A percentile compares a stretch with the other conserved stretches of the same genome.
Evolutionary conservation across 2,329 filamentous ascomycete genomes (phyloP).

Genomic region (Paecilomyces variotii): DNA sequence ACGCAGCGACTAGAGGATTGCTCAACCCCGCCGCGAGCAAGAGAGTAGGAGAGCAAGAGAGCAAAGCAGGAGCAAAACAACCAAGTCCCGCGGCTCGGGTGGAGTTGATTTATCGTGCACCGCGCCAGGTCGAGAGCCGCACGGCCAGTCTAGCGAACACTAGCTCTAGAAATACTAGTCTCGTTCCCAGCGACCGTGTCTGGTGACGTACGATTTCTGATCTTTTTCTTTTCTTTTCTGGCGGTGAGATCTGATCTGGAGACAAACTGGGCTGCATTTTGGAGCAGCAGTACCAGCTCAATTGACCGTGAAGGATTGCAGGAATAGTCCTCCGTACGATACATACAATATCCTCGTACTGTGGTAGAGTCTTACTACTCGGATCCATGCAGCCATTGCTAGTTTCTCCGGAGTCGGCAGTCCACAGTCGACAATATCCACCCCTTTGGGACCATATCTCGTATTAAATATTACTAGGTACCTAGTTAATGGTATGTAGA

Average conservation of each 20-base stretch:
- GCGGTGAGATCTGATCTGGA: not conserved
- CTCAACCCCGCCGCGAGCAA: not conserved
- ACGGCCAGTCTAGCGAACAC: not conserved
- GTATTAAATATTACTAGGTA: too few relatives aligned
- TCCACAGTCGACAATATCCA: too few relatives aligned
- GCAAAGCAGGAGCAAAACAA: not conserved
- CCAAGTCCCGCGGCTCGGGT: not conserved
- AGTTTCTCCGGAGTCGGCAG: not conserved
- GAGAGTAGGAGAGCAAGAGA: too few relatives aligned
- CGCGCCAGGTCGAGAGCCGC: constrained; percentile 1
- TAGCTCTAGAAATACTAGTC: not conserved
- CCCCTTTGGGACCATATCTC: too few relatives aligned
- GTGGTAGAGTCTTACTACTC: not conserved
- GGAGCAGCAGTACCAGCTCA: not conserved
- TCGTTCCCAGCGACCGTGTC: not conserved
- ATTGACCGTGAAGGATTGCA: too few relatives aligned
- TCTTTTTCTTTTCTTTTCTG: not conserved
- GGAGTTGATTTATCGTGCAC: constrained; percentile 11
- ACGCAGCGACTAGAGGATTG: not conserved
- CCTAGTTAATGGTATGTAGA: not conserved
- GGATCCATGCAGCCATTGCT: not conserved
- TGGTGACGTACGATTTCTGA: not conserved
- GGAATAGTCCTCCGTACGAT: not conserved
- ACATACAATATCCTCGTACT: not conserved
- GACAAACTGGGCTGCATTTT: not conserved